Base-by-base conservation (phyloP, 2,329 filamentous ascomycete genomes). In the Intubia oerlemansii region DNA sequence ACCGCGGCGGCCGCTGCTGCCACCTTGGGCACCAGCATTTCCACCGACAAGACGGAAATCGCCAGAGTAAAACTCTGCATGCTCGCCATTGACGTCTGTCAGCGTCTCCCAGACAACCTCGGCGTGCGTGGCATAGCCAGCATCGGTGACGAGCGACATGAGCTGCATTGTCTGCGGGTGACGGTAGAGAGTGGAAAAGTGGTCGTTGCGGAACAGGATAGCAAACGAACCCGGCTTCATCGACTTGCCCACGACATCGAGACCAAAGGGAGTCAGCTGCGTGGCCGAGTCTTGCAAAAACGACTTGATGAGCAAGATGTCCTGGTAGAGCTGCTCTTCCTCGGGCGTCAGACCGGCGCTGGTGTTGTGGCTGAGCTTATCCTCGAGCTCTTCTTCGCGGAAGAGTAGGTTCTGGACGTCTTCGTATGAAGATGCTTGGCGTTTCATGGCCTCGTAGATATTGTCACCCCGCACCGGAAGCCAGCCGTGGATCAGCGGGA, bases 51-150 rank as follows among this genome's bases (percentile, higher is more conserved):
- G 59, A 18, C 75, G 66, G 48, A 95, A 95, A 42, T 95, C 84
- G 2, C 88, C 88, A 0, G 82, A 81, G 39, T 81, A 80, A 41
- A 90, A 81, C 44, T 84, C 78, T 3, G 79, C 72, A 10, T 66
- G 66, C 41, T 78, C 74, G 7, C 88, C 88, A 29, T 73, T 88
- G 14, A 92, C 73, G 41, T 95, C 85, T 1, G 77, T 74, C 2
- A 98, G 58, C 8, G 76, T 88, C 50, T 98, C 88, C 88, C 88
- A 98, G 0, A 98, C 80, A 10, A 98, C 71, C 45, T 95, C 85
- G 11, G 82, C 75, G 40, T 93, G 81, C 8, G 62, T 66, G 9
- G 76, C 72, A 43, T 91, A 98, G 1, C 88, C 88, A 16, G 81
- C 77, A 45, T 98, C 88, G 0, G 88, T 95, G 10, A 98, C 82